Conservation (phyloP, 1,284 basidiomycete species). For the Fomitopsis schrenkii region DNA sequence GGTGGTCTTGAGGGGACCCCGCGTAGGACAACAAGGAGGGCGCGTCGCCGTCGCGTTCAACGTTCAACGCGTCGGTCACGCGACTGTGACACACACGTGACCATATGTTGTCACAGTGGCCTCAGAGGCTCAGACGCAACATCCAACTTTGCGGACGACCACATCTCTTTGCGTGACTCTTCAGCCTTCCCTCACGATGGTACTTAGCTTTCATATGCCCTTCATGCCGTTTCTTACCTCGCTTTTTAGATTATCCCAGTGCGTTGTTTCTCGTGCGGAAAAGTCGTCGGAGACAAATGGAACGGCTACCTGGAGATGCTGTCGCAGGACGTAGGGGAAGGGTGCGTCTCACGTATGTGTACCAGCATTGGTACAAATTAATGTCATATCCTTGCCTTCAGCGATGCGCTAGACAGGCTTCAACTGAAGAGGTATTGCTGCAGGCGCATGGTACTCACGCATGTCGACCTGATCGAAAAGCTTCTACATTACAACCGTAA, state of each 20-base stretch:
- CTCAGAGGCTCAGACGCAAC: background rate
- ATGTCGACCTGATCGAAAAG: slow-evolving; percentile 97
- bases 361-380: too few relatives aligned
- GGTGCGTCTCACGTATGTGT: slow-evolving; percentile 46
- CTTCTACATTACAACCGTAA: slow-evolving; percentile 93
- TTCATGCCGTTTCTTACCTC: background rate
- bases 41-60: background rate
- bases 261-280: slow-evolving; percentile 89
- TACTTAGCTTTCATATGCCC: slow-evolving; percentile 1
- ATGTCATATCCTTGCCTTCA: slow-evolving; percentile 23
- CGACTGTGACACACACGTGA: slow-evolving; percentile 8
- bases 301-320: slow-evolving; percentile 79
- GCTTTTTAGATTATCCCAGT: slow-evolving; percentile 73
- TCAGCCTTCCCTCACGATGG: slow-evolving; percentile 12
- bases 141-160: background rate
- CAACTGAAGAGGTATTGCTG: slow-evolving; percentile 96
- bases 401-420: slow-evolving; percentile 90
- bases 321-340: slow-evolving; percentile 77
- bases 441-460: slow-evolving; percentile 95
- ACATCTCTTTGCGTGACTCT: background rate
- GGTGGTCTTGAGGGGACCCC: background rate
- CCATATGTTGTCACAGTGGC: background rate
- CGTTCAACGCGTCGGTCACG: slow-evolving; percentile 18
- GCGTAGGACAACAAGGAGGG: too few relatives aligned
- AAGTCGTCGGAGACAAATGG: slow-evolving; percentile 94